A percentile compares a stretch with the other conserved stretches of the same genome.
These are phyloP conservation scores for Pascua sp. DNA, from an alignment of 1,284 basidiomycete species.

Conservation along the genomic window DNA sequence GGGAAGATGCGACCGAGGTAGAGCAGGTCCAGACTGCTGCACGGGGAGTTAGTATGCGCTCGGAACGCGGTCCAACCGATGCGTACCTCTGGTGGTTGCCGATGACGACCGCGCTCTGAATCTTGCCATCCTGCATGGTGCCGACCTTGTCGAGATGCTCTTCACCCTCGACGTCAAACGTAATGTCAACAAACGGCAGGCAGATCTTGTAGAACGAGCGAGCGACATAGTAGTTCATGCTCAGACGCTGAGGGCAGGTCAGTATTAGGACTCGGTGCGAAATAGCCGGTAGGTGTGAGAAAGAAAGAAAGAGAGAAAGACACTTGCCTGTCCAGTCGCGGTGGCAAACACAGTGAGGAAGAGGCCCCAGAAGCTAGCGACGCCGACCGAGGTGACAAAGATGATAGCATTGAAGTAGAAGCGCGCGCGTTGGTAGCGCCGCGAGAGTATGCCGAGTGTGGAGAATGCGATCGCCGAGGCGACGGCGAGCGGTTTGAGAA, in stretches of 20 bases:
- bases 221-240: slow-evolving; percentile 83
- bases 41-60: not conserved
- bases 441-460: slow-evolving; percentile 38
- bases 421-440: slow-evolving; percentile 36
- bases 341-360: slow-evolving; percentile 68
- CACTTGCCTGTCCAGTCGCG: slow-evolving; percentile 58
- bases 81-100: slow-evolving; percentile 79
- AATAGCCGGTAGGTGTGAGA: not conserved
- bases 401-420: slow-evolving; percentile 66
- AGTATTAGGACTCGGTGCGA: not conserved
- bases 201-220: slow-evolving; percentile 75
- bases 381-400: slow-evolving; percentile 70
- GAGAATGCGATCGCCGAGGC: slow-evolving; percentile 42
- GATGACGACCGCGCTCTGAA: slow-evolving; percentile 61
- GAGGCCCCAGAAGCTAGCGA: slow-evolving; percentile 73
- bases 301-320: not conserved
- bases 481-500: slow-evolving; percentile 44
- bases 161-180: slow-evolving; percentile 77
- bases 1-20: slow-evolving; percentile 86
- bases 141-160: slow-evolving; percentile 63
- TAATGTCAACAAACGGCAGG: slow-evolving; percentile 64
- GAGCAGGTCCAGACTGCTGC: slow-evolving; percentile 75
- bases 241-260: slow-evolving; percentile 57
- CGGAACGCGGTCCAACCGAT: too few relatives aligned
- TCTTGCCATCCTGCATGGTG: slow-evolving; percentile 54